phyloP scores from a whole-genome alignment of 176 grass and related monocot genomes.

The Thinopyrum elongatum region DNA sequence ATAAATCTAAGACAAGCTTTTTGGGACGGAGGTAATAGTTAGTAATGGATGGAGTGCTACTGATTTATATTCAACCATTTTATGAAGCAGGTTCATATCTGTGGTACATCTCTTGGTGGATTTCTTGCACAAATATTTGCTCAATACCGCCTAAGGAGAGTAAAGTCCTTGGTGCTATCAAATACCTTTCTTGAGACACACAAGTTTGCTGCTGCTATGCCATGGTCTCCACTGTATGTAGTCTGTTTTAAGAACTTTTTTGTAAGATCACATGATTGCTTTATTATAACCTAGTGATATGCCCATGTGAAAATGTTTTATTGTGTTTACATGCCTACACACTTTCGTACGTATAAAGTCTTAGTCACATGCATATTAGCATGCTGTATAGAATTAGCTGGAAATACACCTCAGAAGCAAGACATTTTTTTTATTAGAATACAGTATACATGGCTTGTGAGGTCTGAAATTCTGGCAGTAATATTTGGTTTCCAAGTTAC shows the following conservation, averaged over 20 bases:
- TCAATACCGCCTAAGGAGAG: constrained; percentile 82
- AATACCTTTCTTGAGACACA: constrained; percentile 95
- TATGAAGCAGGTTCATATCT: constrained; percentile 80
- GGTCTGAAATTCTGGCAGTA: neutral
- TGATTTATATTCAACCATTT: neutral
- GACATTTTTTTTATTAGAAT: neutral
- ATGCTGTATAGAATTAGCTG: neutral
- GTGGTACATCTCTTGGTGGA: constrained; percentile 98
- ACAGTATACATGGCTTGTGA: neutral
- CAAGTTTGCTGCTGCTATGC: constrained; percentile 90
- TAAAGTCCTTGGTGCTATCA: constrained; percentile 92
- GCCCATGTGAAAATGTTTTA: neutral
- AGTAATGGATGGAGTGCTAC: neutral
- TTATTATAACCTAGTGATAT: neutral
- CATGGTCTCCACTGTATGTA: constrained; percentile 94
- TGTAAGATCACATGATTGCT: neutral
- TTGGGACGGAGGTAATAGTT: neutral
- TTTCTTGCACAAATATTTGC: constrained; percentile 95
- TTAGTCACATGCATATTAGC: neutral
- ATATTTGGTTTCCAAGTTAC: neutral
- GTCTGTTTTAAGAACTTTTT: constrained; percentile 7
- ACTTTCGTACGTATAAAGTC: neutral
- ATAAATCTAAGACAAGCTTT: too few relatives aligned
- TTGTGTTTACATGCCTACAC: neutral
- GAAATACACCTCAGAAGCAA: neutral